These are phyloP conservation scores for Diplotaxis tenuifolia DNA, from an alignment of 345 rosid genomes.

Conservation along the genomic window DNA sequence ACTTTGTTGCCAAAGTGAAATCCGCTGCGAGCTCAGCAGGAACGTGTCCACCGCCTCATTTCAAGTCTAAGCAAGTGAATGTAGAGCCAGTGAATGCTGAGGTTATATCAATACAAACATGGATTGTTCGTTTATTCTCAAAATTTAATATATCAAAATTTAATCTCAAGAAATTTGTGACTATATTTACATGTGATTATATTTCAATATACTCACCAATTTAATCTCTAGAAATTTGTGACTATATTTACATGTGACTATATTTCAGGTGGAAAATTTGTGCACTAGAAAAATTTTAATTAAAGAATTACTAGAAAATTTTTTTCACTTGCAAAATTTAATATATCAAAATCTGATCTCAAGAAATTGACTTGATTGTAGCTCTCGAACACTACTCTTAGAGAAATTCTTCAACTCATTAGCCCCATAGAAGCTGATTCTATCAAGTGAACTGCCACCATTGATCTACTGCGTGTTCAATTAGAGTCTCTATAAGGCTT, in stretches of 20 bases:
- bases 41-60: not conserved
- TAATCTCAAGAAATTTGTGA: no score
- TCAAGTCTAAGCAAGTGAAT: not conserved
- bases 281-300: no score
- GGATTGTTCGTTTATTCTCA: not conserved
- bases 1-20: not conserved
- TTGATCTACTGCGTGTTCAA: constrained; percentile 51
- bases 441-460: constrained; percentile 42
- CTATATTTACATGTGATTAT: no score
- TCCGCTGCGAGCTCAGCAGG: not conserved
- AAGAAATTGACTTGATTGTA: not conserved
- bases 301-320: no score
- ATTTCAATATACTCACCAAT: no score
- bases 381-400: constrained; percentile 47
- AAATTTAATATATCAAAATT: no score
- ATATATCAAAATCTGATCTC: no score
- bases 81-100: not conserved
- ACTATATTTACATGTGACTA: no score
- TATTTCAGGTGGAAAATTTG: no score
- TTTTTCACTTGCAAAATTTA: no score
- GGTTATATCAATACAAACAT: not conserved
- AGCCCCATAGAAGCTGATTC: constrained; percentile 55
- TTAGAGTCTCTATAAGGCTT: constrained; percentile 59
- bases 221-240: no score
- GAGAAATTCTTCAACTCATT: constrained; percentile 54